Conservation (phyloP, 306 rosid species). For the Fragaria vesca region DNA sequence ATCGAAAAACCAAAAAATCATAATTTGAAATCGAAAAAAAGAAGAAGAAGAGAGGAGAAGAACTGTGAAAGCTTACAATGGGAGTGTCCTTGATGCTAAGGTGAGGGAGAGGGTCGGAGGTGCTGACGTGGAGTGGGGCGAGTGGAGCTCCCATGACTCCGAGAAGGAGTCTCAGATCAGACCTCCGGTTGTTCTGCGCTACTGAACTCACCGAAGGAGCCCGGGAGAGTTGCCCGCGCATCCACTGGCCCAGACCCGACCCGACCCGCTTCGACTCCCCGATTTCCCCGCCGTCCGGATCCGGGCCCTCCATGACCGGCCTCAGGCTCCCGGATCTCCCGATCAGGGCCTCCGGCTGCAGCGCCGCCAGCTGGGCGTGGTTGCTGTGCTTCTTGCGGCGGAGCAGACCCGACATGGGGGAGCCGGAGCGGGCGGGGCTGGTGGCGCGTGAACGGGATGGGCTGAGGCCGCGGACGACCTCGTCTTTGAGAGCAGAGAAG, state of each 20-base stretch:
- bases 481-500: slow-evolving; percentile 85
- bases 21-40: background rate
- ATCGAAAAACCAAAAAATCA: background rate
- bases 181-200: slow-evolving; percentile 46
- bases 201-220: slow-evolving; percentile 56
- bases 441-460: slow-evolving; percentile 77
- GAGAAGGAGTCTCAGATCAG: slow-evolving; percentile 88
- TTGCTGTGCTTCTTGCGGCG: slow-evolving; percentile 48
- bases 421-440: slow-evolving; percentile 64
- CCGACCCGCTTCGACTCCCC: slow-evolving; percentile 70
- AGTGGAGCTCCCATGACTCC: slow-evolving; percentile 99
- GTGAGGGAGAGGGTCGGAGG: slow-evolving; percentile 82
- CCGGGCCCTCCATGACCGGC: slow-evolving; percentile 90
- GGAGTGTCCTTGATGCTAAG: slow-evolving; percentile 93
- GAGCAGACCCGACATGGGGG: slow-evolving; percentile 64
- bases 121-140: slow-evolving; percentile 75
- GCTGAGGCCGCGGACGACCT: slow-evolving; percentile 87
- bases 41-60: background rate
- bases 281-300: slow-evolving; percentile 57
- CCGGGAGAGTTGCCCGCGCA: slow-evolving; percentile 81
- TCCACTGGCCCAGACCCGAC: slow-evolving; percentile 86
- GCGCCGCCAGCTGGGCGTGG: slow-evolving; percentile 7
- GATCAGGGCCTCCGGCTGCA: slow-evolving; percentile 29
- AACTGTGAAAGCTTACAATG: slow-evolving; percentile 47
- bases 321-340: slow-evolving; percentile 83